phyloP scores from a whole-genome alignment of 2,329 filamentous ascomycete genomes.

The Seiridium unicorne region DNA sequence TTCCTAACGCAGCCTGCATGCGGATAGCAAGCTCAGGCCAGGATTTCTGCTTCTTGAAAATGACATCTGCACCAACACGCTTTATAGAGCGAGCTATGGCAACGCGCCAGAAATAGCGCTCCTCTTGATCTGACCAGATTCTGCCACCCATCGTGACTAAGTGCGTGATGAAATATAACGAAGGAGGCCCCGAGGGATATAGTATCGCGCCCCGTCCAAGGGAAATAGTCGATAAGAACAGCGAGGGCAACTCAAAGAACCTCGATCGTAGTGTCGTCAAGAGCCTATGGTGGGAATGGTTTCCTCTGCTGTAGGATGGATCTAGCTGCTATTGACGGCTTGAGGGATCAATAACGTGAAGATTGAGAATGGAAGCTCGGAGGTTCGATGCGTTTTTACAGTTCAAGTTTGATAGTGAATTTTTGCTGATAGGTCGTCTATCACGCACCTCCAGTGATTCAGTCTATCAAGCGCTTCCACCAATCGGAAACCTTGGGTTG shows the following conservation, averaged over 20 bases:
- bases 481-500: background rate
- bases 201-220: too few relatives aligned
- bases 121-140: conserved; percentile 47
- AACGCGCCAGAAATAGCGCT: conserved; percentile 46
- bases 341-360: background rate
- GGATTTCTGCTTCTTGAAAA: conserved; percentile 14
- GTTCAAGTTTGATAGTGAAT: background rate
- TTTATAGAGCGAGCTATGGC: conserved; percentile 36
- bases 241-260: too few relatives aligned
- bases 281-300: too few relatives aligned
- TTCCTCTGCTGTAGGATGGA: too few relatives aligned
- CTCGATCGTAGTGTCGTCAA: too few relatives aligned
- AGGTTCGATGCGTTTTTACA: background rate
- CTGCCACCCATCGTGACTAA: conserved; percentile 45
- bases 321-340: too few relatives aligned
- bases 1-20: conserved; percentile 37
- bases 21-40: conserved; percentile 36
- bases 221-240: too few relatives aligned
- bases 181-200: background rate
- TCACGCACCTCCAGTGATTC: too few relatives aligned
- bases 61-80: conserved; percentile 23
- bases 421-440: background rate
- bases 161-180: background rate
- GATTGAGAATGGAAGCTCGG: background rate
- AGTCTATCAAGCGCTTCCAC: background rate